Percentiles rank a stretch among this genome's conserved stretches.
Conservation (phyloP, 306 rosid genomes). For the Rubus idaeus region DNA sequence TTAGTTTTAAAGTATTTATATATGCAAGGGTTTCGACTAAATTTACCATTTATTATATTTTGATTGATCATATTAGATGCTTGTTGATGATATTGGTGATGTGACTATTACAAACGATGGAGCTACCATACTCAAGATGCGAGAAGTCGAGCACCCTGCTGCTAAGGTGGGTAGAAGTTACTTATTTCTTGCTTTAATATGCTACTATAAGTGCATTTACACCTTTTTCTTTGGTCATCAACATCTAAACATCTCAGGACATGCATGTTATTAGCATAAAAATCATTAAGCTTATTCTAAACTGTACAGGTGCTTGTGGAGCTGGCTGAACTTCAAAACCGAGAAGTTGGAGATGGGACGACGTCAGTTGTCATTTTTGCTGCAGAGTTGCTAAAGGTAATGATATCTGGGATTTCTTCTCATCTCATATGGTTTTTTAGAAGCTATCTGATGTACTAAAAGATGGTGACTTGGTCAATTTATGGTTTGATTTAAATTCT, state of each 20-base stretch:
- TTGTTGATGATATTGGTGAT: constrained; percentile 92
- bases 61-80: constrained; percentile 62
- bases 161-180: constrained; percentile 63
- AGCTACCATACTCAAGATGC: constrained; percentile 93
- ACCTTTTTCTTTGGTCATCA: background rate
- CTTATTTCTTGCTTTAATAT: background rate
- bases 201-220: background rate
- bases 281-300: background rate
- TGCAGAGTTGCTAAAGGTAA: constrained; percentile 88
- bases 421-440: background rate
- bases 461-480: constrained; percentile 6
- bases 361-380: constrained; percentile 94
- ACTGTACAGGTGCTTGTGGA: constrained; percentile 71
- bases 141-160: constrained; percentile 98
- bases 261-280: no score
- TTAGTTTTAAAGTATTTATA: background rate
- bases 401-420: background rate
- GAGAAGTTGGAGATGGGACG: constrained; percentile 98
- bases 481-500: constrained; percentile 2
- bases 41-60: background rate
- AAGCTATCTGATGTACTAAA: constrained; percentile 12
- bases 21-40: background rate
- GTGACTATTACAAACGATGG: constrained; percentile 96
- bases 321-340: constrained; percentile 83
- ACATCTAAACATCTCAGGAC: background rate